These are phyloP conservation scores for Rhynchospora tenuis DNA, from an alignment of 176 grass and related monocot species.

Conservation along the genomic window DNA sequence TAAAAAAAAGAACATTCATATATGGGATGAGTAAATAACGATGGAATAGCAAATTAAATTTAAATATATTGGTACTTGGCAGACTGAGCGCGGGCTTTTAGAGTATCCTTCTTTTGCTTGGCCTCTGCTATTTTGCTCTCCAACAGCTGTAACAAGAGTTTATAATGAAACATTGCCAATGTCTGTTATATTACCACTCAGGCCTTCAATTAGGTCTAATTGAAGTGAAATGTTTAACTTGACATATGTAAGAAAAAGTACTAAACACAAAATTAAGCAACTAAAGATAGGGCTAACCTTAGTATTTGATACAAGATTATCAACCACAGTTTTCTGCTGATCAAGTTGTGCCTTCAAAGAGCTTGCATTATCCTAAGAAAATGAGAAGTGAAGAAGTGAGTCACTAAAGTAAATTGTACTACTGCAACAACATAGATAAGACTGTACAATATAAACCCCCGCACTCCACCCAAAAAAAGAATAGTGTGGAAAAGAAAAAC, in stretches of 20 bases:
- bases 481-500: no score
- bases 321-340: conserved; percentile 86
- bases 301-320: conserved; percentile 91
- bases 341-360: conserved; percentile 86
- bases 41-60: conserved; percentile 3
- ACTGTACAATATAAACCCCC: not conserved
- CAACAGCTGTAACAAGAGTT: conserved; percentile 57
- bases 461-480: not conserved
- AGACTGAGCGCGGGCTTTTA: conserved; percentile 98
- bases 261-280: not conserved
- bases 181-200: not conserved
- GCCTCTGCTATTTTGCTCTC: conserved; percentile 99
- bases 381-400: not conserved
- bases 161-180: not conserved
- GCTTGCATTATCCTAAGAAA: conserved; percentile 86
- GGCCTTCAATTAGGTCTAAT: not conserved
- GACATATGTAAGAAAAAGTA: not conserved
- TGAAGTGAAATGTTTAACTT: not conserved
- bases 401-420: not conserved
- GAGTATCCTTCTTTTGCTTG: conserved; percentile 94
- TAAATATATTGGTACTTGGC: conserved; percentile 55
- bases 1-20: not conserved
- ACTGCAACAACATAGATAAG: conserved; percentile 17
- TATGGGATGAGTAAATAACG: not conserved
- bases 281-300: conserved; percentile 41